Evolutionary conservation across 75 land plant genomes (phyloP), one percentile per base, ranked within the genome.

Genomic region (Ceratopteris richardii): DNA sequence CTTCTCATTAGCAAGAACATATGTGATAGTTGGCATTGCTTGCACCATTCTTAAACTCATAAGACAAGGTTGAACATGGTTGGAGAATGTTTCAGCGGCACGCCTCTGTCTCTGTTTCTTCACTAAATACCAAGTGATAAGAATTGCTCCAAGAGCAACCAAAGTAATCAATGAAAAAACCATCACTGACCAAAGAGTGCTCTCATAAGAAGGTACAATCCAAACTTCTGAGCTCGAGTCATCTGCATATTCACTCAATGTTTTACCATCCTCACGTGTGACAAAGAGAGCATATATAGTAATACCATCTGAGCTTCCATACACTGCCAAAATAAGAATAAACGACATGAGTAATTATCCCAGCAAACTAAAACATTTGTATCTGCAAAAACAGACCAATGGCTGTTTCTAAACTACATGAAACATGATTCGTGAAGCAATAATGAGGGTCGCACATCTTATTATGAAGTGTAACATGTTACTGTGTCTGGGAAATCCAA

Each of bases 231-330:
- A 27, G 29, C 29, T 39, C 22, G 25, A 4, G 21, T 56, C 51
- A 14, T 23, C 50, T 11, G 22, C 46, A 46, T 57, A 66, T 56
- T 27, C 44, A 9, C 37, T 22, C 16, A 66, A 37, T 27, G 50
- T n/a, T 29, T 66, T 29, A 2, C 68, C 61, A 11, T 47, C 17
- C 29, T 41, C 61, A n/a, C 43, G 40, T 19, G 61, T 57, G 29
- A 66, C 52, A 30, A 66, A 66, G 5, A 66, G 62, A 43, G 68
- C 68, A 57, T 30, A 29, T 31, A 66, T 66, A 0, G n/a, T 2
- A 18, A 66, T 57, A 11, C 68, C 68, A 2, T 24, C 21, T 20
- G 68, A 57, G 42, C 56, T 44, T 56, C 68, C 68, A 13, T 46
- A 17, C 68, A 66, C 62, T 46, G 68, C 9, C 13, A 52, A 19